phyloP scores from a whole-genome alignment of 108 stramenopile species.

The Skeletonema menzelii region DNA sequence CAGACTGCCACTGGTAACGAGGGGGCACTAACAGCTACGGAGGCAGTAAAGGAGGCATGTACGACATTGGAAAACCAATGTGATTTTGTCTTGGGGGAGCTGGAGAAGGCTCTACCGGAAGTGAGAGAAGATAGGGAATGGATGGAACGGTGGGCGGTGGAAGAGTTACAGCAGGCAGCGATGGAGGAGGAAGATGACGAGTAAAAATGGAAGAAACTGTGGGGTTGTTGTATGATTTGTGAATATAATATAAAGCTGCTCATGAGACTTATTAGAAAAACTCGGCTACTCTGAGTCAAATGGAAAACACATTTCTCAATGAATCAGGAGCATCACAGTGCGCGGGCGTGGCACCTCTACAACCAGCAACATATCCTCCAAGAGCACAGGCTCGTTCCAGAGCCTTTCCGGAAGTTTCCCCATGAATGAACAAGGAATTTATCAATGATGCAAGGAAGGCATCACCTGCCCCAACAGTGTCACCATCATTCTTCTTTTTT shows the following conservation, averaged over 20 bases:
- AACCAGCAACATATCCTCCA: conserved; percentile 44
- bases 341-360: conserved; percentile 43
- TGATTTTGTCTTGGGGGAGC: conserved; percentile 63
- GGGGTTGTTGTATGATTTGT: neutral
- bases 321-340: conserved; percentile 44
- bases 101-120: conserved; percentile 72
- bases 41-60: conserved; percentile 76
- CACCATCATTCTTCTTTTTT: conserved; percentile 8
- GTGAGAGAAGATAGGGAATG: conserved; percentile 64
- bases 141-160: conserved; percentile 42
- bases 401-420: conserved; percentile 23
- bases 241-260: neutral
- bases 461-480: conserved; percentile 54
- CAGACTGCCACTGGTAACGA: conserved; percentile 56
- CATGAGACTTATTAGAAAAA: neutral
- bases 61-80: conserved; percentile 68
- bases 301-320: conserved; percentile 29
- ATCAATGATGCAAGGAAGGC: conserved; percentile 45
- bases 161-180: conserved; percentile 31
- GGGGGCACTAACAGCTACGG: conserved; percentile 51
- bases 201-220: conserved; percentile 12
- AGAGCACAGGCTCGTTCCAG: conserved; percentile 38
- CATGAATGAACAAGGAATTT: conserved; percentile 18
- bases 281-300: neutral
- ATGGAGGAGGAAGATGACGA: conserved; percentile 56